These are phyloP conservation scores for Salix udensis DNA, from an alignment of 345 rosid genomes.

Conservation along the genomic window DNA sequence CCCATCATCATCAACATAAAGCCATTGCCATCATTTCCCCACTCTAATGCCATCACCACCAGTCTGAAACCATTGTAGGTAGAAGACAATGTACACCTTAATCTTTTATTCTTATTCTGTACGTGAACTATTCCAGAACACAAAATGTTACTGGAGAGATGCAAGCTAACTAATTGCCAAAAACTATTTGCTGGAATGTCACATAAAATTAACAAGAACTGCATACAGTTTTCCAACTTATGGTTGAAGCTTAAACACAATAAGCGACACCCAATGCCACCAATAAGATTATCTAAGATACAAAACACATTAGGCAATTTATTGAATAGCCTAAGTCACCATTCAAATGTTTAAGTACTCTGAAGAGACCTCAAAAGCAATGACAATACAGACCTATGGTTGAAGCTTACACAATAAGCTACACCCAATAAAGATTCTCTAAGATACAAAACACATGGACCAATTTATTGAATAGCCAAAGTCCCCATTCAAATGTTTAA, in stretches of 20 bases:
- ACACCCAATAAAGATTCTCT: background rate
- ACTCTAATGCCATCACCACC: background rate
- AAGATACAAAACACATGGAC: background rate
- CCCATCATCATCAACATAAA: background rate
- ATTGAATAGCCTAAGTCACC: background rate
- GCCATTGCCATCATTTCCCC: background rate
- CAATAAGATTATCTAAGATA: background rate
- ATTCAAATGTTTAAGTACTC: background rate
- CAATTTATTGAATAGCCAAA: background rate
- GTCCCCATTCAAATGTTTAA: background rate
- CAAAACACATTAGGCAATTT: background rate
- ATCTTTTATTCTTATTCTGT: background rate
- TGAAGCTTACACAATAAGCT: background rate
- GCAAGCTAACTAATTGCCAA: background rate
- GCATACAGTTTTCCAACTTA: background rate
- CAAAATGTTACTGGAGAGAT: background rate
- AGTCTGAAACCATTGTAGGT: background rate
- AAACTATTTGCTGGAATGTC: background rate
- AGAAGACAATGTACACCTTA: background rate
- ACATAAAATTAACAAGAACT: background rate
- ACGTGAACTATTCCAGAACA: background rate
- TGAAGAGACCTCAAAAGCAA: background rate
- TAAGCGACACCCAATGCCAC: background rate
- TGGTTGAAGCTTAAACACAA: background rate
- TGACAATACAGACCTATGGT: background rate